Evolutionary conservation across 352 stramenopile species (phyloP).

Genomic region (Phytophthora brassicae): DNA sequence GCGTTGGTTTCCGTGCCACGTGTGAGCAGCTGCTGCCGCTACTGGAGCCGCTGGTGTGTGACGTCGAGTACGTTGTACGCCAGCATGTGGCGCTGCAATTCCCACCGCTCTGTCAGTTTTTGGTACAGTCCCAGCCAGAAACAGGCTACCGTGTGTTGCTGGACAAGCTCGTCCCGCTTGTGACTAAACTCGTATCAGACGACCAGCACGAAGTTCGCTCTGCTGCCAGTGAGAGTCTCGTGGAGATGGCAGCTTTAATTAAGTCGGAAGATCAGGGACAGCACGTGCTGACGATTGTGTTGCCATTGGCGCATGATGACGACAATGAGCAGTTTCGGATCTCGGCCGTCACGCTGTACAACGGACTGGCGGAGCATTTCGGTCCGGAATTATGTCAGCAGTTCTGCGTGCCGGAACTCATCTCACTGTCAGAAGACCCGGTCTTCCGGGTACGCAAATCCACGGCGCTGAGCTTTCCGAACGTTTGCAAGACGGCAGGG

Average conservation of each 20-base stretch:
- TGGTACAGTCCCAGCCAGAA: constrained; percentile 44
- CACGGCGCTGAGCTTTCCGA: constrained; percentile 90
- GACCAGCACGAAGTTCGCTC: constrained; percentile 88
- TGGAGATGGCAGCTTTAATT: constrained; percentile 86
- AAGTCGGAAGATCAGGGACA: constrained; percentile 87
- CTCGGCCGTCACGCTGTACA: constrained; percentile 91
- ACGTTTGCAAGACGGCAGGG: constrained; percentile 85
- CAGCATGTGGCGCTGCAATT: constrained; percentile 93
- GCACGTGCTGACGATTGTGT: constrained; percentile 92
- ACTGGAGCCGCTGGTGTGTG: constrained; percentile 77
- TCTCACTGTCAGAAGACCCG: constrained; percentile 89
- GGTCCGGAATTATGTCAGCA: constrained; percentile 90
- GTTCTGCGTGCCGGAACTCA: constrained; percentile 93
- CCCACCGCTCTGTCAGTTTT: constrained; percentile 74
- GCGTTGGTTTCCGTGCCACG: constrained; percentile 81
- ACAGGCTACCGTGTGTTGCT: constrained; percentile 76
- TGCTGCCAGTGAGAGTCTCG: constrained; percentile 84
- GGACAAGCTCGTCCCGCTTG: constrained; percentile 75
- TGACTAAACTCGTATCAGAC: constrained; percentile 82
- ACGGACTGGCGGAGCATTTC: constrained; percentile 88
- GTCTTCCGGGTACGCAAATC: constrained; percentile 93
- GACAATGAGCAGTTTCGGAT: constrained; percentile 93
- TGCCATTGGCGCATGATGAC: constrained; percentile 91
- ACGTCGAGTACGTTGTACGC: constrained; percentile 94
- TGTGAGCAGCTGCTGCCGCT: constrained; percentile 91